These are phyloP conservation scores for Botrytis elliptica DNA, from an alignment of 2,329 filamentous ascomycete species.

Conservation along the genomic window DNA sequence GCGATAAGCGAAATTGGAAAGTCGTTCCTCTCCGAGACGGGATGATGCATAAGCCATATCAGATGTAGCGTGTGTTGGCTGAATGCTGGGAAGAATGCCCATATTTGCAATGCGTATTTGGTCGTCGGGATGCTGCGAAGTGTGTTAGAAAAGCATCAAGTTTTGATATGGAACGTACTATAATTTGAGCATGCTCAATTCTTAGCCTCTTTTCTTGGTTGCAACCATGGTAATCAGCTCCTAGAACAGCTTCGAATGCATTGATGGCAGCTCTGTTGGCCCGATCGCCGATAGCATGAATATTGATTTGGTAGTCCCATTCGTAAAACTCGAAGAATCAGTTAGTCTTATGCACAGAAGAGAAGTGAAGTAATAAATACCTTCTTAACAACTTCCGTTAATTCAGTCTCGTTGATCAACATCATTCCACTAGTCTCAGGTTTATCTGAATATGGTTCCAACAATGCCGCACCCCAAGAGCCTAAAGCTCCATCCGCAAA, in stretches of 20 bases:
- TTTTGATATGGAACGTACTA: slow-evolving; percentile 38
- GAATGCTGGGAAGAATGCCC: slow-evolving; percentile 66
- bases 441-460: slow-evolving; percentile 68
- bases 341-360: background rate
- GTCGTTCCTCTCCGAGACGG: slow-evolving; percentile 57
- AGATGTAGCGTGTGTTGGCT: slow-evolving; percentile 67
- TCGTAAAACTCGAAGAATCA: slow-evolving; percentile 48
- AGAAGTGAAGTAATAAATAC: slow-evolving; percentile 21
- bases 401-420: slow-evolving; percentile 61
- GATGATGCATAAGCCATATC: slow-evolving; percentile 66
- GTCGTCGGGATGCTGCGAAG: slow-evolving; percentile 53
- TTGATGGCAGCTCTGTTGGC: slow-evolving; percentile 65
- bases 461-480: slow-evolving; percentile 69
- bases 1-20: slow-evolving; percentile 58
- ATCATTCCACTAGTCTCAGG: slow-evolving; percentile 61
- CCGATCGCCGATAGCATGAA: slow-evolving; percentile 70
- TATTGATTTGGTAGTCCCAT: slow-evolving; percentile 65
- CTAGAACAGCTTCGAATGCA: slow-evolving; percentile 58
- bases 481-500: slow-evolving; percentile 70
- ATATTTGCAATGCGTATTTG: slow-evolving; percentile 57
- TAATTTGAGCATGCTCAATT: slow-evolving; percentile 70
- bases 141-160: background rate
- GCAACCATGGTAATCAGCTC: slow-evolving; percentile 54
- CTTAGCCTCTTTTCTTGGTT: slow-evolving; percentile 59
- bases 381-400: slow-evolving; percentile 51